phyloP scores from a whole-genome alignment of 2,329 filamentous ascomycete genomes.

The Tolypocladium tundrense region DNA sequence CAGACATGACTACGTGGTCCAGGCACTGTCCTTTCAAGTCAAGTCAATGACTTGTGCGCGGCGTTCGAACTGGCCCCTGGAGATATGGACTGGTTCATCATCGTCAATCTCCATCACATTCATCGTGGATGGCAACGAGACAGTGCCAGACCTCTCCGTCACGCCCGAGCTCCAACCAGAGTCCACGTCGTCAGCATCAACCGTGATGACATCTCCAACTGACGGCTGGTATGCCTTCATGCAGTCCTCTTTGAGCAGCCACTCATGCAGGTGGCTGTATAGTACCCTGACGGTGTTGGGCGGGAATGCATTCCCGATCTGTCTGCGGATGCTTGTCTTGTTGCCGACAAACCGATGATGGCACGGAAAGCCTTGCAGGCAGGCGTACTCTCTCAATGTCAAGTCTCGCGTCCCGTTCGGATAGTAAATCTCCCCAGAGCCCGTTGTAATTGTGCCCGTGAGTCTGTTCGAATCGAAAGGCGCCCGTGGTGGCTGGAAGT shows the following conservation, averaged over 20 bases:
- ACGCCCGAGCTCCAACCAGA: slow-evolving; percentile 3
- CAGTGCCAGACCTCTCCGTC: not conserved
- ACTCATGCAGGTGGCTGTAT: slow-evolving; percentile 36
- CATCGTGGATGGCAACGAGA: not conserved
- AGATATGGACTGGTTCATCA: not conserved
- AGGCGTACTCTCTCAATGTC: slow-evolving; percentile 57
- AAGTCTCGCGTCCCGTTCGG: slow-evolving; percentile 53
- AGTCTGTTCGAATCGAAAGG: slow-evolving; percentile 39
- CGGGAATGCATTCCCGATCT: slow-evolving; percentile 75
- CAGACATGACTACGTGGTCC: not conserved
- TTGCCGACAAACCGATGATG: slow-evolving; percentile 45
- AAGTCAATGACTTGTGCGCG: not conserved
- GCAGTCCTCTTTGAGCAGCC: slow-evolving; percentile 33
- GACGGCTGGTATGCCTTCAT: slow-evolving; percentile 11
- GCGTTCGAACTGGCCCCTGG: not conserved
- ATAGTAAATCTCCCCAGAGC: slow-evolving; percentile 53
- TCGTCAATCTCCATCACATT: not conserved
- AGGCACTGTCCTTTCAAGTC: not conserved
- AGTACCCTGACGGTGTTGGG: slow-evolving; percentile 42
- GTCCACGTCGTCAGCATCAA: slow-evolving; percentile 15
- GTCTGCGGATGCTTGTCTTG: slow-evolving; percentile 36
- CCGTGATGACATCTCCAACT: slow-evolving; percentile 11
- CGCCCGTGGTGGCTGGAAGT: slow-evolving; percentile 15
- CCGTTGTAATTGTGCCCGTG: slow-evolving; percentile 52
- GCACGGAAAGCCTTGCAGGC: slow-evolving; percentile 58